Conservation (phyloP, 1,284 basidiomycete genomes). For the Malassezia cuniculi region DNA sequence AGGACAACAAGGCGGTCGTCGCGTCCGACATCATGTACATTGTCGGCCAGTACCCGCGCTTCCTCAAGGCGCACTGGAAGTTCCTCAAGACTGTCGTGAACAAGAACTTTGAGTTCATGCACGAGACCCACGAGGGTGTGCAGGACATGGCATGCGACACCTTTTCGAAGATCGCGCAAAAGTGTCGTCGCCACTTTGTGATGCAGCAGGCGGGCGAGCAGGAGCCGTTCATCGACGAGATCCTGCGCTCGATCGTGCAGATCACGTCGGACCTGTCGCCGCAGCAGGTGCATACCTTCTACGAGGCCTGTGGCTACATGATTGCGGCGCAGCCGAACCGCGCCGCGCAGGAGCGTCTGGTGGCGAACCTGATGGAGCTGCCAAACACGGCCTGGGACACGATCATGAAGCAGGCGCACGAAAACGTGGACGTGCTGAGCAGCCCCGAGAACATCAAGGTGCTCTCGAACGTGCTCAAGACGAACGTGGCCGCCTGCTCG, state of each 20-base stretch:
- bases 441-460: slow-evolving; percentile 94
- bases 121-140: slow-evolving; percentile 97
- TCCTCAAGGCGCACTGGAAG: slow-evolving; percentile 99
- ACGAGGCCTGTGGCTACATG: slow-evolving; percentile 96
- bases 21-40: slow-evolving; percentile 99
- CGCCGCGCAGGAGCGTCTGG: slow-evolving; percentile 86
- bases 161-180: slow-evolving; percentile 99
- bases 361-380: slow-evolving; percentile 87
- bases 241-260: slow-evolving; percentile 74
- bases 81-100: slow-evolving; percentile 99
- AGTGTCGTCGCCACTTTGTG: slow-evolving; percentile 93
- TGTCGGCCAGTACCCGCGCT: slow-evolving; percentile 96
- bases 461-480: slow-evolving; percentile 91
- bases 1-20: slow-evolving; percentile 99
- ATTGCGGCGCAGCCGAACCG: slow-evolving; percentile 98
- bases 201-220: slow-evolving; percentile 96
- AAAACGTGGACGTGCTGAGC: slow-evolving; percentile 80
- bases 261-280: slow-evolving; percentile 92
- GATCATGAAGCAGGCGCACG: slow-evolving; percentile 86
- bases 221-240: slow-evolving; percentile 97
- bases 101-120: slow-evolving; percentile 99
- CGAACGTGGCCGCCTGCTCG: slow-evolving; percentile 92
- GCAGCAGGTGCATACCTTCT: slow-evolving; percentile 57
- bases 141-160: slow-evolving; percentile 99
- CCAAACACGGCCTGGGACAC: slow-evolving; percentile 98